phyloP scores from a whole-genome alignment of 805 yeast species.

The Metschnikowia henanensis region DNA sequence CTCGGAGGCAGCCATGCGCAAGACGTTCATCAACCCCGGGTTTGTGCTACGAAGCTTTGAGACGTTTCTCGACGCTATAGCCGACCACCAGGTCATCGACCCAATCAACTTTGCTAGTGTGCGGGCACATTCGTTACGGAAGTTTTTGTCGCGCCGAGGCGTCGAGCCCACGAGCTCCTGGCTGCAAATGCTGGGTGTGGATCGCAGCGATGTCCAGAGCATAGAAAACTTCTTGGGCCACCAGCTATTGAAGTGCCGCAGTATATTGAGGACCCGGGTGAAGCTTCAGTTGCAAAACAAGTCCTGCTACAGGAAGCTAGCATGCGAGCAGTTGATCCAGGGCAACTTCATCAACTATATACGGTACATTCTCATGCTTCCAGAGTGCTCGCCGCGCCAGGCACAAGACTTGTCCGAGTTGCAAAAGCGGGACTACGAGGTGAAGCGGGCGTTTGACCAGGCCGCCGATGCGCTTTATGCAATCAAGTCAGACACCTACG shows the following conservation, averaged over 20 bases:
- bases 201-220: slow-evolving; percentile 6
- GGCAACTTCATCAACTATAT: slow-evolving; percentile 38
- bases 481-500: slow-evolving; percentile 29
- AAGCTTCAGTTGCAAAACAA: slow-evolving; percentile 3
- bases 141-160: slow-evolving; percentile 22
- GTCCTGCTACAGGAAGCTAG: slow-evolving; percentile 3
- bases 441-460: slow-evolving; percentile 26
- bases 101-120: slow-evolving; percentile 39
- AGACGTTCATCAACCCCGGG: slow-evolving; percentile 25
- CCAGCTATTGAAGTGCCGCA: slow-evolving; percentile 28
- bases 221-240: slow-evolving; percentile 33
- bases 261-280: slow-evolving; percentile 18
- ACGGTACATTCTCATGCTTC: slow-evolving; percentile 33
- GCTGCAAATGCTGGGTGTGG: slow-evolving; percentile 7
- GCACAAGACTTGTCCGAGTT: slow-evolving; percentile 20
- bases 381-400: slow-evolving; percentile 17
- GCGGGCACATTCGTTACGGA: slow-evolving; percentile 30
- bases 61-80: slow-evolving; percentile 30
- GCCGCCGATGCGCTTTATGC: slow-evolving; percentile 28
- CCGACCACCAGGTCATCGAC: slow-evolving; percentile 34
- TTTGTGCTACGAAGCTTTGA: slow-evolving; percentile 33
- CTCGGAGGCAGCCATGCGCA: slow-evolving; percentile 22
- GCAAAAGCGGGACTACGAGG: slow-evolving; percentile 29
- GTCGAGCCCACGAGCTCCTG: slow-evolving; percentile 1
- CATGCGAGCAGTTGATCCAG: slow-evolving; percentile 38